Evolutionary conservation across 2,329 filamentous ascomycete genomes (phyloP).

Genomic region (Beauveria asiatica): DNA sequence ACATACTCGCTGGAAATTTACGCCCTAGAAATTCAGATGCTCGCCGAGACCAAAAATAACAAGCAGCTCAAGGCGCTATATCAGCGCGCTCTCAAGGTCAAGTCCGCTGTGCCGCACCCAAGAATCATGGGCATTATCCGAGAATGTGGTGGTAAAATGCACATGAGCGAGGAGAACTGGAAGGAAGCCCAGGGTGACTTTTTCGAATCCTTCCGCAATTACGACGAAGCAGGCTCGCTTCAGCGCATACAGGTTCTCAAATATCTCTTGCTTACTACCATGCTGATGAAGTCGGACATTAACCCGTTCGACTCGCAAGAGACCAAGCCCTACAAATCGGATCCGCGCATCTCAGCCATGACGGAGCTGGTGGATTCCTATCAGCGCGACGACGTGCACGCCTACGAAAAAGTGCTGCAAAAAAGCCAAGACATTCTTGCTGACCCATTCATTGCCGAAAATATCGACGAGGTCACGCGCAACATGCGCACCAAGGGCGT

Average conservation of each 20-base stretch:
- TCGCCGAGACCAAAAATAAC: constrained; percentile 92
- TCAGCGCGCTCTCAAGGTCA: constrained; percentile 80
- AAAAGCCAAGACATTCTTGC: constrained; percentile 82
- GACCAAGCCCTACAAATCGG: constrained; percentile 95
- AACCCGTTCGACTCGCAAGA: constrained; percentile 98
- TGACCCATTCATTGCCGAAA: constrained; percentile 95
- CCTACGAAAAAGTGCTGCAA: constrained; percentile 80
- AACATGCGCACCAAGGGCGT: constrained; percentile 97
- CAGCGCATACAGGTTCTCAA: constrained; percentile 96
- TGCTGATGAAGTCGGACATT: constrained; percentile 98
- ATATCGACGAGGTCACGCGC: constrained; percentile 96
- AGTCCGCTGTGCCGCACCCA: constrained; percentile 94
- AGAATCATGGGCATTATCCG: constrained; percentile 99
- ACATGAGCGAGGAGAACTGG: constrained; percentile 99
- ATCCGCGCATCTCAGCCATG: constrained; percentile 93
- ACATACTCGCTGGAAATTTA: constrained; percentile 95
- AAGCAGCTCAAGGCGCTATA: constrained; percentile 92
- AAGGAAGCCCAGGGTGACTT: constrained; percentile 95
- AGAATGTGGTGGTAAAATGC: constrained; percentile 99
- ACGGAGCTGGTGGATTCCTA: constrained; percentile 95
- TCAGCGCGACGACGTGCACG: constrained; percentile 87
- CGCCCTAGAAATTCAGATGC: constrained; percentile 97
- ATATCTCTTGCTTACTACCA: constrained; percentile 90
- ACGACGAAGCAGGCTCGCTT: constrained; percentile 93
- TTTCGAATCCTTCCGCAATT: constrained; percentile 97